A percentile compares a stretch with the other conserved stretches of the same genome.
Evolutionary conservation across 176 grass and related monocot genomes (phyloP).

Genomic region (Avena insularis): DNA sequence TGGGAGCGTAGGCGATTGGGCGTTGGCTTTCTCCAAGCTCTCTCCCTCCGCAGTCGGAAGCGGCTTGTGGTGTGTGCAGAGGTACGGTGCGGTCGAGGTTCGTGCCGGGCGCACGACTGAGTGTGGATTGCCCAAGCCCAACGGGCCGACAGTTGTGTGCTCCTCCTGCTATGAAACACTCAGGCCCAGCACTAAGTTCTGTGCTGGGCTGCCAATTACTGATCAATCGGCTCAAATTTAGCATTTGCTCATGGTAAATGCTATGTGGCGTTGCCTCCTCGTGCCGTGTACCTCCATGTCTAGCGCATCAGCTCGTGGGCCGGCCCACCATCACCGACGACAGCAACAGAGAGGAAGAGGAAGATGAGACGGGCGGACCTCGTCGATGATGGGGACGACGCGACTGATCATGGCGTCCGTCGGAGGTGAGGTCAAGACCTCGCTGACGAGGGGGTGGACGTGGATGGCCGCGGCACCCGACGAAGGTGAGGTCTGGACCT

Average conservation of each 20-base stretch:
- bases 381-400: no score
- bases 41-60: background rate
- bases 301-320: no score
- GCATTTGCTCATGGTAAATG: background rate
- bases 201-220: background rate
- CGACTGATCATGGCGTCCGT: no score
- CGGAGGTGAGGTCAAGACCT: no score
- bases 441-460: no score
- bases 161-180: background rate
- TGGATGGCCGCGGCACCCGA: no score
- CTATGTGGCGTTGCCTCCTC: no score
- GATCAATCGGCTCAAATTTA: background rate
- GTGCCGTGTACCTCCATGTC: no score
- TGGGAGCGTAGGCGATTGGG: conserved; percentile 40
- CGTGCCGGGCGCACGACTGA: conserved; percentile 23
- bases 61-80: background rate
- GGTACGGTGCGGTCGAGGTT: background rate
- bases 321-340: no score
- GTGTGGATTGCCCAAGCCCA: conserved; percentile 10
- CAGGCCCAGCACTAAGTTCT: background rate
- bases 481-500: no score
- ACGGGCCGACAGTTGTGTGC: background rate
- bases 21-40: conserved; percentile 33
- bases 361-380: no score
- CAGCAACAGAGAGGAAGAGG: no score